Evolutionary conservation across 2,329 filamentous ascomycete genomes (phyloP).

Genomic region (Cladosporium sp.): DNA sequence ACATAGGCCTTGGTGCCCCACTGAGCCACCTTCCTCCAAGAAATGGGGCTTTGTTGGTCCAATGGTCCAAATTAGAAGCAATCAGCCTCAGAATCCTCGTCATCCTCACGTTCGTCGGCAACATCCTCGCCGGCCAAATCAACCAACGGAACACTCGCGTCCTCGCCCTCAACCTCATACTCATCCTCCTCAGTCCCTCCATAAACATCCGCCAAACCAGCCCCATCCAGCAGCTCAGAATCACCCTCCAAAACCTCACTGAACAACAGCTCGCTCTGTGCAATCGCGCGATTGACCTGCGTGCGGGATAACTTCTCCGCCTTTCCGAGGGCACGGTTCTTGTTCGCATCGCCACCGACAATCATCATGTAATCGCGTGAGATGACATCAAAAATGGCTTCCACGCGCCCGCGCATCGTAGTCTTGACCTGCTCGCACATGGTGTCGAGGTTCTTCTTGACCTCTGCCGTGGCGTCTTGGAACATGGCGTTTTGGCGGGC

Average conservation of each 20-base stretch:
- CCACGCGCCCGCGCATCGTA: slow-evolving; percentile 40
- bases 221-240: slow-evolving; percentile 15
- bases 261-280: slow-evolving; percentile 16
- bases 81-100: not conserved
- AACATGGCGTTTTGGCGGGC: slow-evolving; percentile 46
- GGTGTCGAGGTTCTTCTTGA: slow-evolving; percentile 36
- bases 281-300: slow-evolving; percentile 19
- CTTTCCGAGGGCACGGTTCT: slow-evolving; percentile 16
- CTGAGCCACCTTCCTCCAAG: too few relatives aligned
- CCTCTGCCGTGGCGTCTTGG: slow-evolving; percentile 37
- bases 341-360: slow-evolving; percentile 21
- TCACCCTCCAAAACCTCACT: slow-evolving; percentile 16
- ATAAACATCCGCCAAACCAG: not conserved
- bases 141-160: not conserved
- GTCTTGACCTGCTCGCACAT: slow-evolving; percentile 42
- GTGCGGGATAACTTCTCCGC: slow-evolving; percentile 19
- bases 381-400: slow-evolving; percentile 40
- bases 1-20: too few relatives aligned
- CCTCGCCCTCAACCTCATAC: slow-evolving; percentile 11
- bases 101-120: not conserved
- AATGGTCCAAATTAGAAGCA: too few relatives aligned
- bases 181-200: not conserved
- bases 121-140: not conserved
- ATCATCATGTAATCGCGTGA: slow-evolving; percentile 35
- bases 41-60: too few relatives aligned